These are phyloP conservation scores for Malassezia japonica DNA, from an alignment of 1,284 basidiomycete species.

Conservation along the genomic window DNA sequence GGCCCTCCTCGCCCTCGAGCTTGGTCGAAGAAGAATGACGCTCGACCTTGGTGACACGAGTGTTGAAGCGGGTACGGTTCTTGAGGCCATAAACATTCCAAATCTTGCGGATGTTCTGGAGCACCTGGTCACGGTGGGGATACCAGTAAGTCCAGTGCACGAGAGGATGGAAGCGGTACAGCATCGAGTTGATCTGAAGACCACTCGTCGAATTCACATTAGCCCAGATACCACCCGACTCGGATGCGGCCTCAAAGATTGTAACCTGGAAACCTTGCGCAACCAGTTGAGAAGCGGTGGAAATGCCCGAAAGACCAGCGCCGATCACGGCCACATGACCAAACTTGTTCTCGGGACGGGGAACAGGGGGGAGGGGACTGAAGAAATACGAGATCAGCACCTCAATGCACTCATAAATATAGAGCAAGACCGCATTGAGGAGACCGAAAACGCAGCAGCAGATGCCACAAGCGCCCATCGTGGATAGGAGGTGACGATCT, in stretches of 20 bases:
- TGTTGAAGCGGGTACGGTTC: slow-evolving; percentile 53
- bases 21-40: slow-evolving; percentile 43
- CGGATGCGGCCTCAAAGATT: slow-evolving; percentile 43
- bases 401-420: slow-evolving; percentile 36
- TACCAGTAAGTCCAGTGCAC: slow-evolving; percentile 48
- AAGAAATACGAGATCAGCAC: slow-evolving; percentile 32
- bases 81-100: slow-evolving; percentile 57
- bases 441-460: background rate
- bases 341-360: slow-evolving; percentile 22
- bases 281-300: slow-evolving; percentile 45
- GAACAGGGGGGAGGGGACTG: slow-evolving; percentile 30
- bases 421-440: slow-evolving; percentile 2
- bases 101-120: slow-evolving; percentile 55
- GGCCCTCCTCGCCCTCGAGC: slow-evolving; percentile 45
- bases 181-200: slow-evolving; percentile 57
- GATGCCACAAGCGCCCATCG: background rate
- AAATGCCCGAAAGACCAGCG: slow-evolving; percentile 48
- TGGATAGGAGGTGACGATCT: background rate
- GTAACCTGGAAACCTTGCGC: slow-evolving; percentile 46
- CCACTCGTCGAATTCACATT: slow-evolving; percentile 58
- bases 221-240: slow-evolving; percentile 57
- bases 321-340: slow-evolving; percentile 48
- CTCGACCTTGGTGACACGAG: slow-evolving; percentile 37
- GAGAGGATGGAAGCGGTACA: slow-evolving; percentile 47
- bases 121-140: slow-evolving; percentile 57